A percentile compares a stretch with the other conserved stretches of the same genome.
These are phyloP conservation scores for Spathaspora jeffriesii DNA, from an alignment of 1,139 yeast genomes.

Conservation along the genomic window DNA sequence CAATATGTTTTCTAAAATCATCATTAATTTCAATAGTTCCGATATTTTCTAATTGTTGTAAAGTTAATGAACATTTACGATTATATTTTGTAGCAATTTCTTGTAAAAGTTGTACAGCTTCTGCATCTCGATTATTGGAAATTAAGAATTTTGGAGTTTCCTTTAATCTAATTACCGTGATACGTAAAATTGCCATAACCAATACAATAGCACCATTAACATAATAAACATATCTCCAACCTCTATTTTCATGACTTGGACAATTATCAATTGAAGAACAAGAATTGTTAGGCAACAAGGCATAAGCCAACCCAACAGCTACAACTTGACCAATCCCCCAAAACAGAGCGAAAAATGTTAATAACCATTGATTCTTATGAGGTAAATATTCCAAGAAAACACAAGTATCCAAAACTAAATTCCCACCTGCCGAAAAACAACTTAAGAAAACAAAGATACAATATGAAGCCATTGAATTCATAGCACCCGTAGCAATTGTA, in stretches of 20 bases:
- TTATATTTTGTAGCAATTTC: constrained; percentile 28
- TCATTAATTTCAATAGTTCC: constrained; percentile 24
- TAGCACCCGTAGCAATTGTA: constrained; percentile 55
- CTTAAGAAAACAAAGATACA: constrained; percentile 49
- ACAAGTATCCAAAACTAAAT: constrained; percentile 59
- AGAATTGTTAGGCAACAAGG: constrained; percentile 29
- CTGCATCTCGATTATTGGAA: constrained; percentile 33
- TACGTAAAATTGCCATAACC: constrained; percentile 26
- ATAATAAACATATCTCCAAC: constrained; percentile 40
- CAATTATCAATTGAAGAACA: constrained; percentile 28
- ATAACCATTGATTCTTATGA: constrained; percentile 45
- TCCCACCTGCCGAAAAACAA: constrained; percentile 57
- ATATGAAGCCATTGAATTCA: constrained; percentile 45
- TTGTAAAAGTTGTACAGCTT: constrained; percentile 29
- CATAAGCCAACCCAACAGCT: constrained; percentile 32
- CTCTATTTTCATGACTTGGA: constrained; percentile 29
- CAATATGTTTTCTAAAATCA: constrained; percentile 18
- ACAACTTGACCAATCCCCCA: constrained; percentile 40
- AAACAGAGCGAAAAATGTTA: constrained; percentile 35
- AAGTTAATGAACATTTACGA: constrained; percentile 27
- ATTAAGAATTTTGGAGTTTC: constrained; percentile 39
- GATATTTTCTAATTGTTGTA: constrained; percentile 27
- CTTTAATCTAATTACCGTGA: constrained; percentile 24
- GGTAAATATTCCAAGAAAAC: constrained; percentile 62
- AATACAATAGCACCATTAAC: constrained; percentile 32